Base-by-base conservation (phyloP, 2,329 filamentous ascomycete species). In the Fusarium luffae region DNA sequence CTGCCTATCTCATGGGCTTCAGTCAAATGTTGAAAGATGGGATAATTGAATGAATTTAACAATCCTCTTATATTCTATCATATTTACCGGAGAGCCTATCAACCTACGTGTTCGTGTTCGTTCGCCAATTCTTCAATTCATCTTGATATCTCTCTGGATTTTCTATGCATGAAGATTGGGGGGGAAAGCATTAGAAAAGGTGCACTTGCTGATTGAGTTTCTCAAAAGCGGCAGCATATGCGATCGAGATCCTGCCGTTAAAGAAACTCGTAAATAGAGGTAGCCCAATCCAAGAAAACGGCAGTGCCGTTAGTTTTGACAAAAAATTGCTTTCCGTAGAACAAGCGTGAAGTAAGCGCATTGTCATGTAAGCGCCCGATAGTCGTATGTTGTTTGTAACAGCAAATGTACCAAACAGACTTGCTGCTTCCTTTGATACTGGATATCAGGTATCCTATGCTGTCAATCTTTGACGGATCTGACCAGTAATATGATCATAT, bases 181-280 rank as follows among this genome's bases (percentile, higher is more conserved):
- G 28, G 28, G 28, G 5, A 28, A 28, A 28, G 11, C 28, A 28
- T 28, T 28, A 28, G 28, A 28, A 28, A 12, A 28, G 27, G 56
- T 56, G 66, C 56, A 67, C 51, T 43, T 69, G 56, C 44, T 43
- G 54, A 66, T 37, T 50, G 40, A 51, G 48, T 43, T 50, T 28
- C 43, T 47, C 34, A 43, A 63, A 43, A 54, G 40, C 49, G 47
- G 52, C 40, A 63, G 51, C 21, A 48, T 54, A 57, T 63, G 42
- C 52, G 58, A 69, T 69, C 67, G 58, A 64, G 67, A 70, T 70
- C 66, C 27, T 30, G 19, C 56, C 44, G 43, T 44, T 56, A 55
- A 58, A 47, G 19, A 23, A 55, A 27, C 18, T 55, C 40, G 23
- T 48, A 48, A n/a, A 56, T 27, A 40, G 44, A 51, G 34, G 55